A percentile compares a stretch with the other conserved stretches of the same genome.
phyloP scores from a whole-genome alignment of 176 grass and related monocot species.

The Oryza rufipogon region DNA sequence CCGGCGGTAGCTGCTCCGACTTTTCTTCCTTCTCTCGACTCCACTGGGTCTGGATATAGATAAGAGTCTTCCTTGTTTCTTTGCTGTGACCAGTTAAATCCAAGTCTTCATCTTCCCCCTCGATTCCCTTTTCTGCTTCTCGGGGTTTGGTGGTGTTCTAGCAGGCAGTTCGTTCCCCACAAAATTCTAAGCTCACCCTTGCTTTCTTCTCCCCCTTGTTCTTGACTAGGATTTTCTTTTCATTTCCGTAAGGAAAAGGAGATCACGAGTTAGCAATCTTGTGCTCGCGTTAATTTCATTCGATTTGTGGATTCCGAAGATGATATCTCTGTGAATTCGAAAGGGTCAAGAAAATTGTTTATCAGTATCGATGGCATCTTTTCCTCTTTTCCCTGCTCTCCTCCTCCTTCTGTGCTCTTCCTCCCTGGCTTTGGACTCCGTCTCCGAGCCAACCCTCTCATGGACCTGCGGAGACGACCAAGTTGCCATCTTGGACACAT shows the following conservation, averaged over 20 bases:
- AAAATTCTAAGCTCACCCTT: no score
- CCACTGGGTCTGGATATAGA: no score
- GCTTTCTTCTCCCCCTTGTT: background rate
- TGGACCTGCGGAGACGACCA: constrained; percentile 67
- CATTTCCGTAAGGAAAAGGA: background rate
- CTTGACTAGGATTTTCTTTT: background rate
- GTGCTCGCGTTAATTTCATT: background rate
- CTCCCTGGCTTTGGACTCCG: constrained; percentile 39
- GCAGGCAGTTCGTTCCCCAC: no score
- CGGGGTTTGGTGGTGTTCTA: no score
- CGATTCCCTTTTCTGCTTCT: no score
- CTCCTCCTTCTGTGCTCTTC: constrained; percentile 46
- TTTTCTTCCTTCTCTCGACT: no score
- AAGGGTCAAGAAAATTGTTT: constrained; percentile 5
- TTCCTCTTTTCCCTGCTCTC: constrained; percentile 41
- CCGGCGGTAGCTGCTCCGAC: no score
- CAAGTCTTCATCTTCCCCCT: no score
- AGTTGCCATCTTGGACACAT: constrained; percentile 46
- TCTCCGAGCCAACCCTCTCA: constrained; percentile 34
- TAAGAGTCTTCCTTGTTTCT: no score
- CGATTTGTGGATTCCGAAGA: background rate
- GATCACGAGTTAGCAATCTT: background rate
- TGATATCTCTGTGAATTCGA: constrained; percentile 33
- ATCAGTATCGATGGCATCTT: constrained; percentile 33
- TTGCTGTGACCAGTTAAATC: no score